Conservation (phyloP, 73 alveolate species). For the Paramecium biaurelia region DNA sequence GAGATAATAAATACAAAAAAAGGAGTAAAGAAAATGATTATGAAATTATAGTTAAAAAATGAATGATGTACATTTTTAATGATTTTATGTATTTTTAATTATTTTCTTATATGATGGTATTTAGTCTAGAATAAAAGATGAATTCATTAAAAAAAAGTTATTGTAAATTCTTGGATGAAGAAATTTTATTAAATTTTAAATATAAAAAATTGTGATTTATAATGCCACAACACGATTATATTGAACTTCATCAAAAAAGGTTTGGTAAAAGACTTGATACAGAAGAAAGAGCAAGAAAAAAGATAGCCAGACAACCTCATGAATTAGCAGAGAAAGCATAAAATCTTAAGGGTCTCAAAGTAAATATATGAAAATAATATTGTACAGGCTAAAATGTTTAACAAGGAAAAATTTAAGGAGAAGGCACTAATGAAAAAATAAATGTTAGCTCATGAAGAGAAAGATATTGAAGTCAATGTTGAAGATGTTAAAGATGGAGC, state of each 20-base stretch:
- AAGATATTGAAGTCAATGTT: conserved; percentile 86
- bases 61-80: background rate
- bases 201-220: conserved; percentile 19
- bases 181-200: background rate
- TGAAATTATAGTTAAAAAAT: conserved; percentile 5
- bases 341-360: conserved; percentile 87
- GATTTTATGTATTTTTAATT: background rate
- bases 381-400: conserved; percentile 85
- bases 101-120: background rate
- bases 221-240: conserved; percentile 97
- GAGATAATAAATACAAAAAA: background rate
- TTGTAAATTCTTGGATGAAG: background rate
- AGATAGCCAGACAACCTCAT: conserved; percentile 91
- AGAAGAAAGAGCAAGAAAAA: conserved; percentile 90
- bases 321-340: conserved; percentile 92
- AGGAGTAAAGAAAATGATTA: conserved; percentile 17
- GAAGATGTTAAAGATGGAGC: conserved; percentile 95
- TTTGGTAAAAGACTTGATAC: conserved; percentile 93
- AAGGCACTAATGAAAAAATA: conserved; percentile 94
- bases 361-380: background rate
- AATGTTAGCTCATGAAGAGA: conserved; percentile 95
- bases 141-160: background rate
- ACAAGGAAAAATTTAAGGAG: conserved; percentile 95
- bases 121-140: background rate
- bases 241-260: conserved; percentile 91